Conservation (phyloP, 2,329 filamentous ascomycete species). For the Monosporascus sp. region DNA sequence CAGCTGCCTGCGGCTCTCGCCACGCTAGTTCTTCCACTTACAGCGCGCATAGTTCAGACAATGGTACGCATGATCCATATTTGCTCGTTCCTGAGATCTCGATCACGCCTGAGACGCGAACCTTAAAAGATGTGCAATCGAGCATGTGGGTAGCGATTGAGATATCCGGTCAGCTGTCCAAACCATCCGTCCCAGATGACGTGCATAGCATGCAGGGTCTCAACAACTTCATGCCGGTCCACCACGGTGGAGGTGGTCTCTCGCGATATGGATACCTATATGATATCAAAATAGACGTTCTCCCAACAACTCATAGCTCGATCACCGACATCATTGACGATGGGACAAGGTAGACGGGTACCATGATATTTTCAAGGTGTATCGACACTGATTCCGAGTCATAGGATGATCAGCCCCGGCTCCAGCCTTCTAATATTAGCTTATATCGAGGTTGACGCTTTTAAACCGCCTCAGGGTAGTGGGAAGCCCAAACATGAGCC, state of each 20-base stretch:
- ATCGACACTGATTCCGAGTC: constrained; percentile 6
- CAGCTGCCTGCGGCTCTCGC: constrained; percentile 2
- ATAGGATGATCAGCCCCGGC: constrained; percentile 37
- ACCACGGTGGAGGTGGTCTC: constrained; percentile 15
- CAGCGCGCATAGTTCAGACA: constrained; percentile 23
- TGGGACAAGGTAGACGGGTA: constrained; percentile 6
- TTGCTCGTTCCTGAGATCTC: constrained; percentile 38
- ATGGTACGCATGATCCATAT: constrained; percentile 16
- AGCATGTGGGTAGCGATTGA: constrained; percentile 47
- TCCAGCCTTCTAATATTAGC: constrained; percentile 45
- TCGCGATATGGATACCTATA: constrained; percentile 42
- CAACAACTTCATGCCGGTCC: constrained; percentile 12
- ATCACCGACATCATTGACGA: constrained; percentile 42
- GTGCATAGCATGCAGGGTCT: not conserved
- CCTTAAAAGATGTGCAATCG: constrained; percentile 27
- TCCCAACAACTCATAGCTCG: constrained; percentile 34
- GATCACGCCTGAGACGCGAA: constrained; percentile 37
- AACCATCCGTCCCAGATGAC: constrained; percentile 10
- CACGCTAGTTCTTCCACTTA: constrained; percentile 16
- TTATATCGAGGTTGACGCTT: constrained; percentile 33
- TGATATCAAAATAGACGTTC: constrained; percentile 41
- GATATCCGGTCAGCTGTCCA: constrained; percentile 36
- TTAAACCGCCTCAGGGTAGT: constrained; percentile 3
- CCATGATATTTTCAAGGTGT: constrained; percentile 2
- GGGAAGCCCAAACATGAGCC: constrained; percentile 35